Base-by-base conservation (phyloP, 2,329 filamentous ascomycete species). In the Aspergillus thermomutatus region DNA sequence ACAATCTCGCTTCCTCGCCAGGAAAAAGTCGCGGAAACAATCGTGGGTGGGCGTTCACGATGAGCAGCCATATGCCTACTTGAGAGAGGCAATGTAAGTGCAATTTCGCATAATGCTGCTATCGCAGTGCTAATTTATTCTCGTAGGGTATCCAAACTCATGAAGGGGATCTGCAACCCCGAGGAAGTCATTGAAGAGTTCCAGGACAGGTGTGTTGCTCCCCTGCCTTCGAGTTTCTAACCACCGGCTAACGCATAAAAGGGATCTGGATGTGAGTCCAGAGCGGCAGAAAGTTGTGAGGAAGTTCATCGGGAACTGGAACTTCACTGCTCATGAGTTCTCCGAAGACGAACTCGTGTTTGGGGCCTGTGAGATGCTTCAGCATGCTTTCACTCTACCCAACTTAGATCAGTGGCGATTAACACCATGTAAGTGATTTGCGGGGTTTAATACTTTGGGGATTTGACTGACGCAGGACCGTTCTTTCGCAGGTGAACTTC, bases 41-140 rank as follows among this genome's bases (percentile, higher is more conserved):
- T 96, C 92, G 0, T 96, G 92, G 92, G 91, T 96, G 45, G 92
- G 92, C 26, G 83, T 95, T 10, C 85, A 90, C 67, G 90, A 93
- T 64, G 85, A 91, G 65, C 89, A 92, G 70, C 91, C 92, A 1
- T 96, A 92, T 76, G 87, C 91, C 17, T 96, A 96, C 75, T 77
- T 97, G 54, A 83, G 92, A 58, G 92, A 97, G 76, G 90, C 90
- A 50, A 96, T 97, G 91, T 77, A 68, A 55, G 75, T 68, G 11
- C 43, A 31, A 9, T 28, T 28, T 17, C 41, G 37, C 17, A 23
- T n/a, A 40, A 19, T 8, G 19, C 5, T 34, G 14, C 31, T 23
- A 25, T 11, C 27, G 51, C 21, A 28, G 17, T 49, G 21, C 51
- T 54, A 26, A 52, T 34, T 47, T 34, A 31, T 53, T 51, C 51